Conservation (phyloP, 2,329 filamentous ascomycete genomes). For the Byssoonygena ceratinophila region DNA sequence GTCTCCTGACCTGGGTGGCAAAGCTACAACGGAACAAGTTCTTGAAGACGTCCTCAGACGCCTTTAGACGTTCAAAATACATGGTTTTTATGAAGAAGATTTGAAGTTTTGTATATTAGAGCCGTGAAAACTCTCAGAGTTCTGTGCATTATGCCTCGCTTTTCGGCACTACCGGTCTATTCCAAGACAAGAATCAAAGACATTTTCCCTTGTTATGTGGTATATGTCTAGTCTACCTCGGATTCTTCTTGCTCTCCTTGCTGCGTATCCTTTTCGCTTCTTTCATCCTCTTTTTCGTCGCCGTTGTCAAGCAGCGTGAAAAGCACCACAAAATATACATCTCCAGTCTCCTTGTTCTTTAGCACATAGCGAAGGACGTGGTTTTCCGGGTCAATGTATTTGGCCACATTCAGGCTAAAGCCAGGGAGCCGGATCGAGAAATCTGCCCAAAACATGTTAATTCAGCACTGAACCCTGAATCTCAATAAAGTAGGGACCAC, state of each 20-base stretch:
- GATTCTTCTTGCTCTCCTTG: constrained; percentile 7
- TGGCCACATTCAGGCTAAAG: constrained; percentile 28
- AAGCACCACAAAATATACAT: constrained; percentile 68
- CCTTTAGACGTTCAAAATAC: constrained; percentile 8
- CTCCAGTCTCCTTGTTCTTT: constrained; percentile 63
- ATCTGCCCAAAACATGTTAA: constrained; percentile 18
- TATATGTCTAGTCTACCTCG: constrained; percentile 20
- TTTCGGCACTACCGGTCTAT: background rate
- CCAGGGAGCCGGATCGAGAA: constrained; percentile 33
- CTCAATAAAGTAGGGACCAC: background rate
- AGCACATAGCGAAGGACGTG: constrained; percentile 85
- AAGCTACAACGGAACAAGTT: constrained; percentile 74
- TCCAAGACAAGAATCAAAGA: background rate
- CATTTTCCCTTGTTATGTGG: background rate
- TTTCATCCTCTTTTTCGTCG: constrained; percentile 18
- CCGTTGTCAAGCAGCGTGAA: constrained; percentile 52
- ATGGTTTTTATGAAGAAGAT: too few species aligned
- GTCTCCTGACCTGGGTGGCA: constrained; percentile 83
- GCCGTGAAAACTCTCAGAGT: background rate
- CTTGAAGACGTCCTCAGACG: constrained; percentile 66
- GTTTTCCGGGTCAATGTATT: constrained; percentile 52
- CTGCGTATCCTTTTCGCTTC: constrained; percentile 1
- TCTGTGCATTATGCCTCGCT: background rate
- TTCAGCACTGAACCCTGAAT: background rate
- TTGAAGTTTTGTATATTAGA: background rate